These are phyloP conservation scores for Calonectria hawksworthii DNA, from an alignment of 2,329 filamentous ascomycete genomes.

Conservation along the genomic window DNA sequence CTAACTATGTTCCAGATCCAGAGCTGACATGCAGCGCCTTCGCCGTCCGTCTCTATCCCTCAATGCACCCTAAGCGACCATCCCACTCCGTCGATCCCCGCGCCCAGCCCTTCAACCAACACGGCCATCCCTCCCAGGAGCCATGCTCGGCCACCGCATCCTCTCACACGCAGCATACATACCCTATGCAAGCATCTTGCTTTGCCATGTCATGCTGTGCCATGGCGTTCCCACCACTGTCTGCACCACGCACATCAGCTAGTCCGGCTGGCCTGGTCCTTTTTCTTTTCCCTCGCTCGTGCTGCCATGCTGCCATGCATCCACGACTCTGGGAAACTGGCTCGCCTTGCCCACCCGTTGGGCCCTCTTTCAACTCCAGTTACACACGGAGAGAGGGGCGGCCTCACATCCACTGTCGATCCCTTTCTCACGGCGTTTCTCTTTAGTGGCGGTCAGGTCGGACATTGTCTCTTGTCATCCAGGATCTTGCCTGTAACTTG, in stretches of 20 bases:
- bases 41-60: background rate
- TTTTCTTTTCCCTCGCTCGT: background rate
- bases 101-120: constrained; percentile 8
- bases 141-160: constrained; percentile 34
- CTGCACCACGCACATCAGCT: constrained; percentile 16
- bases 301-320: constrained; percentile 11
- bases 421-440: constrained; percentile 11
- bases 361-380: background rate
- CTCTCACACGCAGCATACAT: constrained; percentile 32
- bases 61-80: background rate
- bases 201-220: constrained; percentile 15
- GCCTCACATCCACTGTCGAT: constrained; percentile 38
- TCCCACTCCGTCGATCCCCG: background rate
- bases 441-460: constrained; percentile 8
- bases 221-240: constrained; percentile 14
- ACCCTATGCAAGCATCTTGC: constrained; percentile 30
- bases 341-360: constrained; percentile 16
- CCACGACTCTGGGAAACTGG: constrained; percentile 12
- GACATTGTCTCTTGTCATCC: constrained; percentile 18
- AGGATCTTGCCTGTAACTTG: constrained; percentile 21
- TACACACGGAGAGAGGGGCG: constrained; percentile 6
- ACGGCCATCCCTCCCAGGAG: constrained; percentile 7
- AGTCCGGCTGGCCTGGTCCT: background rate
- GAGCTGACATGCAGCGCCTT: constrained; percentile 10
- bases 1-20: constrained; percentile 10